These are phyloP conservation scores for Oryza brachyantha DNA, from an alignment of 176 grass and related monocot species.

Conservation along the genomic window DNA sequence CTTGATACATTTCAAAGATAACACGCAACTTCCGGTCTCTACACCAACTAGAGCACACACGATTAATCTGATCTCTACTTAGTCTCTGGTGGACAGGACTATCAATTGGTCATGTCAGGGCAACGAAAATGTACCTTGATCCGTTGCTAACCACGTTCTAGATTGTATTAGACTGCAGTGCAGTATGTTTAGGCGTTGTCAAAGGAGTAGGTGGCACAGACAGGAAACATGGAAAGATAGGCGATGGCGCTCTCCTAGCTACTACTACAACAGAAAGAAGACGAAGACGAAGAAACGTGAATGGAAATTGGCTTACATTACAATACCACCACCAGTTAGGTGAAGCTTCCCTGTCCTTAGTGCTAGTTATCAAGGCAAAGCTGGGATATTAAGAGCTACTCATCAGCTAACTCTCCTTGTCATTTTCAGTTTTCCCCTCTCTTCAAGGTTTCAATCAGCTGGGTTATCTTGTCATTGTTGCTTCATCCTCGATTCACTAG, in stretches of 20 bases:
- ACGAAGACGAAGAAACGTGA: background rate
- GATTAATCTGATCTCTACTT: background rate
- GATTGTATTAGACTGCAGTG: background rate
- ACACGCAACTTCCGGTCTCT: background rate
- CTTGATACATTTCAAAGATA: background rate
- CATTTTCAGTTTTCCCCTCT: conserved; percentile 34
- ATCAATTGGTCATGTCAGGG: background rate
- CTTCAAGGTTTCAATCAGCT: conserved; percentile 44
- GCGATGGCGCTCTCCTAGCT: conserved; percentile 26
- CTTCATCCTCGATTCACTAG: background rate
- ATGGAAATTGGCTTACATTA: background rate
- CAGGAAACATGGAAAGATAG: conserved; percentile 21
- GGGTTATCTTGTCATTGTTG: conserved; percentile 34
- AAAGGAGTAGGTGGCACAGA: conserved; percentile 29
- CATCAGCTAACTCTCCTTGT: conserved; percentile 45
- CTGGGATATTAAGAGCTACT: conserved; percentile 41
- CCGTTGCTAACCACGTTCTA: background rate
- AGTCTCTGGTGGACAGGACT: background rate
- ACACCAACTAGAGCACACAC: too few relatives aligned
- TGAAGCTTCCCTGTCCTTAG: conserved; percentile 34
- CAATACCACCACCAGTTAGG: conserved; percentile 27
- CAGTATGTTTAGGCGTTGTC: background rate
- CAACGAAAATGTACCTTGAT: background rate
- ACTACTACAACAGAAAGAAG: background rate
- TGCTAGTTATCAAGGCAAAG: conserved; percentile 26